Evolutionary conservation across 805 yeast genomes (phyloP), one percentile per base, ranked within the genome.

Genomic region (Dipodascopsis uninucleata): DNA sequence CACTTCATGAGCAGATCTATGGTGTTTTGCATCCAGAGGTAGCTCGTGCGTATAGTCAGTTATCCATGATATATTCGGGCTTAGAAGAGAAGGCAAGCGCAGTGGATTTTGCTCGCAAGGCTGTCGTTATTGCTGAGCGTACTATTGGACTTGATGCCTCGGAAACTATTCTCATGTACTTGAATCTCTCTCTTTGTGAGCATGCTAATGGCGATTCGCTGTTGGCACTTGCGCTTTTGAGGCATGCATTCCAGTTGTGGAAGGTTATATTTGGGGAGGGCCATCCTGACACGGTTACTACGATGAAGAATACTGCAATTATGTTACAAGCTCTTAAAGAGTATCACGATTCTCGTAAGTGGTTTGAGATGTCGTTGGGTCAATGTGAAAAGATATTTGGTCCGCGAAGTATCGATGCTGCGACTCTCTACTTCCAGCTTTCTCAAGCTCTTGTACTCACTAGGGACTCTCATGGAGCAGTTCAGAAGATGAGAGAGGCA

Each of bases 11-110:
- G 62, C 95, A 87, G 61, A 78, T 86, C 24, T 85, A 85, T 57
- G 96, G 97, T 24, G 62, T 73, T 22, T 74, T 90, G 24, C 93
- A 89, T 59, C 75, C 82, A 6, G 87, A 82, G 56, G 84, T 89
- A 23, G 87, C 90, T 10, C 76, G 76, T 40, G 79, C 80, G 28
- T 82, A 82, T 59, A 68, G 79, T 32, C 69, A 77, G 7, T 69
- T 87, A 36, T 82, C 94, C 10, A 79, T 80, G 50, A 64, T 79
- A 16, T 85, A 78, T 66, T 73, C 77, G 46, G 87, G 81, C 47
- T 61, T 78, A 35, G 78, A 79, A 12, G 66, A 75, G 56, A 61
- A 67, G 17, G 42, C 43, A 7, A 80, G 78, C 53, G 88, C 96
- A 9, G 71, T 79, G 41, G 74, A 72, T 9, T 69, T 77, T 53